These are phyloP conservation scores for Leishmania martiniquensis DNA, from an alignment of 208 protist genomes.

Conservation along the genomic window DNA sequence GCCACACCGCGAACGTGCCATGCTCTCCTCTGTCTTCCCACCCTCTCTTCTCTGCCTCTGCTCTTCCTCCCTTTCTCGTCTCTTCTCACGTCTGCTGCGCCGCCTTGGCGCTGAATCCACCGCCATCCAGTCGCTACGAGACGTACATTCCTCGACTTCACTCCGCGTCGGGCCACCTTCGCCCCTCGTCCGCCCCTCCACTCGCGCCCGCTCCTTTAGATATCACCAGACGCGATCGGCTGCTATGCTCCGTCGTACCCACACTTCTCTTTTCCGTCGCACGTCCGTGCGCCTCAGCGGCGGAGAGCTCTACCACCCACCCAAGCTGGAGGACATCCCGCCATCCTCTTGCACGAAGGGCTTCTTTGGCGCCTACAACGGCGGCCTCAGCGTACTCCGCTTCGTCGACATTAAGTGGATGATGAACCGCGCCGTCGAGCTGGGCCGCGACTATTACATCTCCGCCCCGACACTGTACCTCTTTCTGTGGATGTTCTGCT, in stretches of 20 bases:
- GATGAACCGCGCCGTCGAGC: conserved; percentile 88
- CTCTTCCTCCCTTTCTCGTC: not conserved
- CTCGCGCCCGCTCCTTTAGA: not conserved
- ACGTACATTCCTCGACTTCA: conserved; percentile 1
- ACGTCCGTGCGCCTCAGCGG: conserved; percentile 72
- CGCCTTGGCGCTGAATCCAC: too few species aligned
- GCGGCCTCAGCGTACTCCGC: conserved; percentile 54
- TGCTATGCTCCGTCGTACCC: conserved; percentile 84
- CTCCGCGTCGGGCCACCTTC: not conserved
- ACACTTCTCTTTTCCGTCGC: conserved; percentile 66
- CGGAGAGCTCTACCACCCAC: conserved; percentile 85
- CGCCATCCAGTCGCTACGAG: not conserved
- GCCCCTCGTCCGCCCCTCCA: not conserved
- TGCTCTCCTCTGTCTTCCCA: not conserved
- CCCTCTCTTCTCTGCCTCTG: not conserved
- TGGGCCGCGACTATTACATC: conserved; percentile 89
- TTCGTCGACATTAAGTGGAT: conserved; percentile 92
- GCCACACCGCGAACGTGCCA: not conserved
- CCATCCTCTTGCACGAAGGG: conserved; percentile 56
- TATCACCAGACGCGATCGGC: not conserved
- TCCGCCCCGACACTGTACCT: conserved; percentile 76
- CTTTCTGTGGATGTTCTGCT: conserved; percentile 89
- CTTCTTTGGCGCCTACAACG: conserved; percentile 85
- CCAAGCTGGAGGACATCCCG: conserved; percentile 81
- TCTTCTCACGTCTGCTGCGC: not conserved